Percentiles rank a stretch among this genome's conserved stretches.
Evolutionary conservation across 495 filamentous ascomycete species (phyloP).

Genomic region (Articulospora tetracladia): DNA sequence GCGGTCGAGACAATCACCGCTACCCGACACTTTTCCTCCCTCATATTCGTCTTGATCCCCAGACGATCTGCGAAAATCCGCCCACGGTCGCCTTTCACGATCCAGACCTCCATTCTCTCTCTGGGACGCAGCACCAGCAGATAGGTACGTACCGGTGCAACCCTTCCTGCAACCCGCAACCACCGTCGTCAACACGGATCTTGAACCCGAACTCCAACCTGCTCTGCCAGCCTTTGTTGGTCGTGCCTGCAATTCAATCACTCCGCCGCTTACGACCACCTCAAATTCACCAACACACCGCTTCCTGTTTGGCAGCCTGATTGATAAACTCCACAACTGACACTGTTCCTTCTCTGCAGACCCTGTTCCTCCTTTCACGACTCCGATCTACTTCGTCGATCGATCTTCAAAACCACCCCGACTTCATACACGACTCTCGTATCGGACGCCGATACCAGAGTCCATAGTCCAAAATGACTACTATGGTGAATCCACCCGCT

Average conservation of each 20-base stretch:
- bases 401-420: slow-evolving; percentile 5
- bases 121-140: slow-evolving; percentile 14
- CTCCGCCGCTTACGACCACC: slow-evolving; percentile 20
- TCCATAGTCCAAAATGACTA: slow-evolving; percentile 41
- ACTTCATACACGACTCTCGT: slow-evolving; percentile 22
- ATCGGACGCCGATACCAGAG: slow-evolving; percentile 29
- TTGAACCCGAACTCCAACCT: slow-evolving; percentile 1
- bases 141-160: slow-evolving; percentile 24
- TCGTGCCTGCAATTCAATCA: slow-evolving; percentile 2
- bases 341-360: slow-evolving; percentile 12
- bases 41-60: not conserved
- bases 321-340: slow-evolving; percentile 11
- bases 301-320: slow-evolving; percentile 25
- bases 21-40: not conserved
- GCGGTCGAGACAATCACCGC: slow-evolving; percentile 10
- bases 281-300: slow-evolving; percentile 14
- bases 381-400: slow-evolving; percentile 1
- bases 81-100: not conserved
- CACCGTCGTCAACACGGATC: slow-evolving; percentile 8
- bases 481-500: slow-evolving; percentile 43
- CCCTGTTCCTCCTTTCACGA: slow-evolving; percentile 13
- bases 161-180: not conserved
- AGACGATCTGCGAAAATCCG: not conserved
- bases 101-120: slow-evolving; percentile 11
- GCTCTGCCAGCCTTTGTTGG: slow-evolving; percentile 6